Base-by-base conservation (phyloP, 2,329 filamentous ascomycete species). In the Fusarium pseudograminearum region DNA sequence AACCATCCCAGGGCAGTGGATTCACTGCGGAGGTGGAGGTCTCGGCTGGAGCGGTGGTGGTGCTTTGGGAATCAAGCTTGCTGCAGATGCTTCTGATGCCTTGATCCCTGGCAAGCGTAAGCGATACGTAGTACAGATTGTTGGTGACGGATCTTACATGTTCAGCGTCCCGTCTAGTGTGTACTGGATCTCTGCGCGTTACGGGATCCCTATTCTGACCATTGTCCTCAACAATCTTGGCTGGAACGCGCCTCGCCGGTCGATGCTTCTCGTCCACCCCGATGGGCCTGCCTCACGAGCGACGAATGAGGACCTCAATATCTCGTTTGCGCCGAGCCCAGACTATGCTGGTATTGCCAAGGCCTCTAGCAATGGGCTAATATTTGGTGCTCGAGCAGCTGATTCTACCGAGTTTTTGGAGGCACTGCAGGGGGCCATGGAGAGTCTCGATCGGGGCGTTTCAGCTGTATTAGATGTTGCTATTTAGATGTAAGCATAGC, bases 111-210 rank as follows among this genome's bases (percentile, higher is more conserved):
- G 18, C 0, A 59, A 51, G 15, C 22, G 28, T 2, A 47, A 59
- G 20, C 48, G 60, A 4, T 63, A 63, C 1, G 61, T 65, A 0
- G 60, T 65, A 1, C 61, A 65, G 0, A 34, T 69, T 12, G 61
- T 61, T 3, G 67, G 67, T 0, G 67, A 70, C 12, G 67, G 67
- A 0, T 70, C 61, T 4, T 70, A 57, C 11, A 56, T 70, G 24
- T 70, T 70, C n/a, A 57, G 57, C 11, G 61, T 63, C 0, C 62
- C 58, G 0, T 67, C 57, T 1, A 64, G 62, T 4, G 67, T 69
- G 0, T 70, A 67, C 34, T 70, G 67, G 67, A 70, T 70, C 6
- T 61, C 67, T 0, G 56, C 60, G 0, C 40, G 58, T 0, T 70
- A 70, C 14, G 24, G 50, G 0, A 70, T 62, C 4, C 57, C 67